Evolutionary conservation across 805 yeast genomes (phyloP).

Genomic region (Saccharomycopsis schoenii): DNA sequence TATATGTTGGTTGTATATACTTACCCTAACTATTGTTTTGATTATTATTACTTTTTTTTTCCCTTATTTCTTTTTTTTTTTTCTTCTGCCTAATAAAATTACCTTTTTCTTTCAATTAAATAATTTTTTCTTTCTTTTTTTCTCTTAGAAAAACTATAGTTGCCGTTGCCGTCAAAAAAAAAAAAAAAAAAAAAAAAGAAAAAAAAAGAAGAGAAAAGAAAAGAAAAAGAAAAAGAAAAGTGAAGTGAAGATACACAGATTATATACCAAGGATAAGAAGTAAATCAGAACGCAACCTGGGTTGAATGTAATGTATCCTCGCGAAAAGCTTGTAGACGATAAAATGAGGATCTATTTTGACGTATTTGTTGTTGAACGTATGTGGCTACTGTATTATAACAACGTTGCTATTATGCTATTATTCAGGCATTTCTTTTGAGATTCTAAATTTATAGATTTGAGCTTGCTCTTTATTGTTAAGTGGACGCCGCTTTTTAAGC

Average conservation of each 20-base stretch:
- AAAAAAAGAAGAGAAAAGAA: neutral
- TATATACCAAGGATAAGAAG: neutral
- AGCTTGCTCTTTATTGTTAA: neutral
- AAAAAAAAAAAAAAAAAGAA: neutral
- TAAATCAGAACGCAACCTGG: neutral
- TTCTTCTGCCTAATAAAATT: neutral
- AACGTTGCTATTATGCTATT: neutral
- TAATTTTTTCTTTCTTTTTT: neutral
- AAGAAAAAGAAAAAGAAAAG: neutral
- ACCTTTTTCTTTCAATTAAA: neutral
- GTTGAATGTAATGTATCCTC: no score
- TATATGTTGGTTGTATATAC: neutral
- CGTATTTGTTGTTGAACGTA: neutral
- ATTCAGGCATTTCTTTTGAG: neutral
- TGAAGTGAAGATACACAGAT: neutral
- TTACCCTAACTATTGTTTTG: neutral
- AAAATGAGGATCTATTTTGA: neutral
- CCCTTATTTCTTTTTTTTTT: neutral
- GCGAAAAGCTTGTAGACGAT: neutral
- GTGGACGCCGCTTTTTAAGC: neutral
- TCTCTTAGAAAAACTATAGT: neutral
- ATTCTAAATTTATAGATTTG: neutral
- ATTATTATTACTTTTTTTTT: neutral
- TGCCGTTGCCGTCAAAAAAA: slow-evolving; percentile 1
- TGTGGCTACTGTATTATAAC: neutral